Base-by-base conservation (phyloP, 2,329 filamentous ascomycete species). In the Aureobasidium sp. region DNA sequence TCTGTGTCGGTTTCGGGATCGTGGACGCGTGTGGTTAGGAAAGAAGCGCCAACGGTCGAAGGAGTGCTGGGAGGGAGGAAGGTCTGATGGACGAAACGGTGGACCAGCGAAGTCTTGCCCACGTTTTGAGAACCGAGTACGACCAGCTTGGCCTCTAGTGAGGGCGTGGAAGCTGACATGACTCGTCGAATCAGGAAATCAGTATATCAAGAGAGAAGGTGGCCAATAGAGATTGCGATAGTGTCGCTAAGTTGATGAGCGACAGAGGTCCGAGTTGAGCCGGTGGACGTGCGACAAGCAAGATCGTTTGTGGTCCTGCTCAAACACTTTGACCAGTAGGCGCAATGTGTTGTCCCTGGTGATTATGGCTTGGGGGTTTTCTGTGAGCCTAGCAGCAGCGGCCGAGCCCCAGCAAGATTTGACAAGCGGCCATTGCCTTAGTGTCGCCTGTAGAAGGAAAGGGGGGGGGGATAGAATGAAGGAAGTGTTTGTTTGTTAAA, bases 1-100 rank as follows among this genome's bases (percentile, higher is more conserved):
- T 93, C 86, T 1, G 94, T 96, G 73, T 95, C 93, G 27, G 91
- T 93, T 76, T 97, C 93, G 68, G 88, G 89, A 79, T 98, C 95
- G 60, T 83, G 77, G 20, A 92, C 86, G 48, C 93, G 81, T 68
- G 92, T 88, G 33, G 92, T 90, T 51, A 94, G 79, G 69, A 87
- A 85, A 29, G 83, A 82, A 74, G 83, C 83, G 69, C 83, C 83
- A 68, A 85, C 79, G 18, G 83, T 85, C 13, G 81, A 82, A 65
- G 81, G 80, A 18, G 81, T 82, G 20, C 69, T 67, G 20, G 80
- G 80, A 9, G 90, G 90, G 69, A 89, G 87, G 78, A 92, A 93
- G 66, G 87, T 83, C 75, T 91, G 91, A 70, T 91, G 91, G 80
- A 91, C 91, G 75, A 91, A 94, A 69, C 92, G 89, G 81, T 90